Evolutionary conservation across 495 filamentous ascomycete species (phyloP).

Genomic region (Penicillium dipodomyicola): DNA sequence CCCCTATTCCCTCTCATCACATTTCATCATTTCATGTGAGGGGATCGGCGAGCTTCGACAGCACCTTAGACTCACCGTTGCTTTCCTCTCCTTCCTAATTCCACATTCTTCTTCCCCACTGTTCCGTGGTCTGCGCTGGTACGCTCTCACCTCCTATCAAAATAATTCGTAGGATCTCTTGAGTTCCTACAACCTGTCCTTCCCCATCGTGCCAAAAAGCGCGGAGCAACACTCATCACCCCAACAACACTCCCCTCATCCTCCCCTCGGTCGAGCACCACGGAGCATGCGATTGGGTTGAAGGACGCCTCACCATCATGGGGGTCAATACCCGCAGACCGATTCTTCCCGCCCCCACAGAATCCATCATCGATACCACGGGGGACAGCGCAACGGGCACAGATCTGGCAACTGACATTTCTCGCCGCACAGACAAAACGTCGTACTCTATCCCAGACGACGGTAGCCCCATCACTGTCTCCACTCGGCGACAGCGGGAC

Average conservation of each 20-base stretch:
- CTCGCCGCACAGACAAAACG: slow-evolving; percentile 73
- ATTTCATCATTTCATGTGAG: slow-evolving; percentile 20
- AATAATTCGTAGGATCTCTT: not conserved
- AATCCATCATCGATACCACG: slow-evolving; percentile 64
- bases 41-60: slow-evolving; percentile 20
- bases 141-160: slow-evolving; percentile 22
- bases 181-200: slow-evolving; percentile 11
- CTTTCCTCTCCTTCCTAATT: slow-evolving; percentile 14
- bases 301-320: slow-evolving; percentile 52
- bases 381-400: slow-evolving; percentile 59
- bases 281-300: slow-evolving; percentile 39
- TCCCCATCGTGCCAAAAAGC: slow-evolving; percentile 21
- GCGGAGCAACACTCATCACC: slow-evolving; percentile 15
- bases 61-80: slow-evolving; percentile 14
- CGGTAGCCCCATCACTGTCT: slow-evolving; percentile 86
- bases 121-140: slow-evolving; percentile 29
- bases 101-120: slow-evolving; percentile 16
- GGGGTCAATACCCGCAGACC: slow-evolving; percentile 67
- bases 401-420: slow-evolving; percentile 77
- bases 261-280: slow-evolving; percentile 9
- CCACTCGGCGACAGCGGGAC: slow-evolving; percentile 62
- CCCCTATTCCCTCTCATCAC: slow-evolving; percentile 7
- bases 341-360: slow-evolving; percentile 74
- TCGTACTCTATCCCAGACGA: slow-evolving; percentile 94
- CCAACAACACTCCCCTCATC: slow-evolving; percentile 14